phyloP scores from a whole-genome alignment of 129 eudicot genomes.

The Dittrichia graveolens region DNA sequence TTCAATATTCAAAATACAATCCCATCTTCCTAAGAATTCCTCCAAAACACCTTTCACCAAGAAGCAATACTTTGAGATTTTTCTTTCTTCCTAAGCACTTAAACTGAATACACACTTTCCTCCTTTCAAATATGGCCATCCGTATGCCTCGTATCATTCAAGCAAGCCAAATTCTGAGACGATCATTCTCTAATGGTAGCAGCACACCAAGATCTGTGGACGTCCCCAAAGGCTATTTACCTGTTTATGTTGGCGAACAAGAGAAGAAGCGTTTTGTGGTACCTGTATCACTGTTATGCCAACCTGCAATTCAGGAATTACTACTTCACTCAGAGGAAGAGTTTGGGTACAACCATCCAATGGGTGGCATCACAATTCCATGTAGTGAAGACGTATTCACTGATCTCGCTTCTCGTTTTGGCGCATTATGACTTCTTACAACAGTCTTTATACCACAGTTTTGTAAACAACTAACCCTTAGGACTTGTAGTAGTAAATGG shows the following conservation, averaged over 20 bases:
- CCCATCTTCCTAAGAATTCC: not conserved
- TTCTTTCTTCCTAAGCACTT: not conserved
- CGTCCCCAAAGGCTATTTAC: constrained; percentile 49
- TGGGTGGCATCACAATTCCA: constrained; percentile 63
- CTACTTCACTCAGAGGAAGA: constrained; percentile 49
- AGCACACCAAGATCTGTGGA: not conserved
- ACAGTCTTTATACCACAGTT: not conserved
- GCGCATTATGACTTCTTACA: not conserved
- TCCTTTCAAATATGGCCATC: constrained; percentile 12
- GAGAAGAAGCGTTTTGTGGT: constrained; percentile 45
- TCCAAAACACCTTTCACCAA: no score
- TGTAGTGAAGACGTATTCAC: constrained; percentile 38
- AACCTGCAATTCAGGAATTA: constrained; percentile 45
- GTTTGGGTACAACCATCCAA: constrained; percentile 56
- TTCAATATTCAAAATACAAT: not conserved
- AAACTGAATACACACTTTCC: not conserved
- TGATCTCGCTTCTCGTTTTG: constrained; percentile 1
- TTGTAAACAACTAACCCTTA: not conserved
- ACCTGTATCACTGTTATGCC: constrained; percentile 40
- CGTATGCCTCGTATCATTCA: constrained; percentile 30
- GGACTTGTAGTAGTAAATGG: not conserved
- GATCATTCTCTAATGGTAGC: not conserved
- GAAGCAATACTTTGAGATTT: not conserved
- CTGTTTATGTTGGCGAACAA: constrained; percentile 55
- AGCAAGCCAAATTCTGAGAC: constrained; percentile 20